Evolutionary conservation across 441 rosid genomes (phyloP).

Genomic region (Rhodomyrtus psidioides): DNA sequence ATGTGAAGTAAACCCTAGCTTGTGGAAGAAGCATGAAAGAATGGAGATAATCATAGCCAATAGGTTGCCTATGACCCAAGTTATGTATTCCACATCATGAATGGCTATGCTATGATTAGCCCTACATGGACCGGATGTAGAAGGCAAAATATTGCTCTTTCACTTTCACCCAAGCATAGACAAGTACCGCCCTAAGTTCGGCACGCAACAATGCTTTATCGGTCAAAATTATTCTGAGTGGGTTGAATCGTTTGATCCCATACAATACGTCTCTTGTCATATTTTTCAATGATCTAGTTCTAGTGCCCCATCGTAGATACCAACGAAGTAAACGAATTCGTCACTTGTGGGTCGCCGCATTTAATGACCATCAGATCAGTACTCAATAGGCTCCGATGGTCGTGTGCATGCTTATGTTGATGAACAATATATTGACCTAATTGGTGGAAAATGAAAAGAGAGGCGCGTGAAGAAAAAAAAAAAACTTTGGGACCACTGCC

Average conservation of each 20-base stretch:
- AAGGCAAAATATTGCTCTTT: neutral
- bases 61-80: neutral
- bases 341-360: neutral
- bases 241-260: neutral
- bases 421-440: neutral
- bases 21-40: neutral
- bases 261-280: neutral
- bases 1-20: neutral
- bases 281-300: neutral
- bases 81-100: neutral
- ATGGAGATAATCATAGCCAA: neutral
- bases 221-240: neutral
- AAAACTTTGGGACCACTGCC: no score
- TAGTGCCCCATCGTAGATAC: neutral
- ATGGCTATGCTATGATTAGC: neutral
- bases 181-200: neutral
- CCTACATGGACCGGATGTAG: neutral
- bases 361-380: neutral
- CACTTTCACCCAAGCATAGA: neutral
- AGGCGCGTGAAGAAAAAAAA: neutral
- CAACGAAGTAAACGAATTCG: neutral
- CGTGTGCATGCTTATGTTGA: neutral
- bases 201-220: neutral
- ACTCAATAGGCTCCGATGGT: neutral
- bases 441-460: neutral